Evolutionary conservation across 805 yeast genomes (phyloP), one percentile per base, ranked within the genome.

Genomic region (Kuraishia borneana): DNA sequence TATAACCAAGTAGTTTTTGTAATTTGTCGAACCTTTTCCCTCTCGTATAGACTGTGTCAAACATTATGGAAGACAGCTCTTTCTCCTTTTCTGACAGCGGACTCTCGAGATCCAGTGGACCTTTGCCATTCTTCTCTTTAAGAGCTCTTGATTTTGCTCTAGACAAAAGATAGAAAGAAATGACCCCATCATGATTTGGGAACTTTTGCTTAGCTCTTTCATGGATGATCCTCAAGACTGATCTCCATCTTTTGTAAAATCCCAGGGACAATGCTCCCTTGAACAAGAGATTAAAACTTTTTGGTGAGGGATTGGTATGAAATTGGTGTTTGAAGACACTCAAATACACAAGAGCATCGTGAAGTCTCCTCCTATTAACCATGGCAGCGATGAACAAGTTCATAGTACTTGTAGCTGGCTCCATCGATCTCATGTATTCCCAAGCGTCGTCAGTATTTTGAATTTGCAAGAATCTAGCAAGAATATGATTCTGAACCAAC

Each of bases 201-300:
- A 40, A 37, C 7, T 25, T 18, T 2, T 16, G 16, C 6, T 22
- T 18, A 32, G 39, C 36, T 19, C 40, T 39, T 19, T 36, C 32
- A 26, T 36, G 40, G 4, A 47, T 13, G 12, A 47, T 39, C 18
- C 50, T 33, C 5, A 44, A 26, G 14, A 41, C 30, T 14, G 31
- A 18, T 29, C 46, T 35, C 48, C 48, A 47, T 22, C 39, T 22
- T 8, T 18, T 18, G 17, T 41, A 39, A 29, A 47, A 50, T 0
- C 63, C 67, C 14, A 54, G 47, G 17, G 48, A 53, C 2, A 58
- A 54, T 3, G 60, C 35, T 5, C 56, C 35, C 38, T 56, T 59
- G 45, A 61, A 53, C 4, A 64, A 40, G 26, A 54, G 39, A 18
- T 53, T 53, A 31, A 60, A 63, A 1, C 53, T 44, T 1, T 48